A percentile compares a stretch with the other conserved stretches of the same genome.
These are phyloP conservation scores for Penicillium capsulatum DNA, from an alignment of 2,329 filamentous ascomycete genomes.

Conservation along the genomic window DNA sequence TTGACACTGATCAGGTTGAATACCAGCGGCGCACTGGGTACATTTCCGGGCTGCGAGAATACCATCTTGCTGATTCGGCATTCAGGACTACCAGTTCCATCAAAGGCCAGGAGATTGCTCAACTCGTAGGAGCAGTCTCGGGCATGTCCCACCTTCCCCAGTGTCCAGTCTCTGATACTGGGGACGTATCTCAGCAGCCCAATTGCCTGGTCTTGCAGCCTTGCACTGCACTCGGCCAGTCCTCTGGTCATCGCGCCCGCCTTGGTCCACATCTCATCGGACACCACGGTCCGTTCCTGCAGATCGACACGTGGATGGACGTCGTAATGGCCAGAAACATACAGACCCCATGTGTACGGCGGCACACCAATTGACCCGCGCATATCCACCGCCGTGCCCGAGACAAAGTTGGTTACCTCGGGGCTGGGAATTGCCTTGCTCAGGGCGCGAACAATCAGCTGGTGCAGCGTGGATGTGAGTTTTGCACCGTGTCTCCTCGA, in stretches of 20 bases:
- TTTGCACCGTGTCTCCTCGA: slow-evolving; percentile 37
- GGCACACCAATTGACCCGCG: slow-evolving; percentile 32
- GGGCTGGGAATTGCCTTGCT: slow-evolving; percentile 26
- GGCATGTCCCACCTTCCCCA: slow-evolving; percentile 35
- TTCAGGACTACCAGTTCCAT: slow-evolving; percentile 19
- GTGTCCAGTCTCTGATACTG: slow-evolving; percentile 40
- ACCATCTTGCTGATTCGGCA: slow-evolving; percentile 35
- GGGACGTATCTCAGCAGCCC: slow-evolving; percentile 43
- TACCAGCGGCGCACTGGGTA: slow-evolving; percentile 34
- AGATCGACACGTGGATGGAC: slow-evolving; percentile 15
- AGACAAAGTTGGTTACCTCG: slow-evolving; percentile 33
- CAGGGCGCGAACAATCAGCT: slow-evolving; percentile 40
- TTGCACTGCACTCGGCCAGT: slow-evolving; percentile 31
- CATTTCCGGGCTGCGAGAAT: slow-evolving; percentile 46
- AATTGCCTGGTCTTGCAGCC: slow-evolving; percentile 40
- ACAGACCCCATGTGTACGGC: slow-evolving; percentile 37
- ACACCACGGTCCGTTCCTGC: slow-evolving; percentile 5
- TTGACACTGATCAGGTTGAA: slow-evolving; percentile 44
- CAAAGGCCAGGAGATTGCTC: slow-evolving; percentile 45
- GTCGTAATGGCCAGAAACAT: slow-evolving; percentile 29
- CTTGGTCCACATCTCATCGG: slow-evolving; percentile 34
- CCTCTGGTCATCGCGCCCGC: slow-evolving; percentile 30
- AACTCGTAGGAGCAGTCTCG: slow-evolving; percentile 45
- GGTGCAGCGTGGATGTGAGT: slow-evolving; percentile 42
- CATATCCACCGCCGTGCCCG: slow-evolving; percentile 42